These are phyloP conservation scores for Detonula confervacea DNA, from an alignment of 352 stramenopile species.

Conservation along the genomic window DNA sequence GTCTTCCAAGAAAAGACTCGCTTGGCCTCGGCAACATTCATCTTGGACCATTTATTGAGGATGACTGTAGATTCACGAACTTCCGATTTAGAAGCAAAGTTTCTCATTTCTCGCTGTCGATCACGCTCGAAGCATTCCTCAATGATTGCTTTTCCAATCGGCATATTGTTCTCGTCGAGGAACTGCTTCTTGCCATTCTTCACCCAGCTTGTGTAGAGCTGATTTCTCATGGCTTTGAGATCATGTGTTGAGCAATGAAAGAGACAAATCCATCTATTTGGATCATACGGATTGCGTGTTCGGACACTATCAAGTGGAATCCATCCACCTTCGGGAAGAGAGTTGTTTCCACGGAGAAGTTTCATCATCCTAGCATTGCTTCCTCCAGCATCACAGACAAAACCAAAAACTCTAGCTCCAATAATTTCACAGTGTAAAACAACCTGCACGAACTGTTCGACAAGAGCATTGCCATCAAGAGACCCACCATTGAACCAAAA, in stretches of 20 bases:
- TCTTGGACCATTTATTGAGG: constrained; percentile 15
- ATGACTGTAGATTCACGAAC: neutral
- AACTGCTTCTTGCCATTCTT: neutral
- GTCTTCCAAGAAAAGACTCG: constrained; percentile 6
- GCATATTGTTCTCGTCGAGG: neutral
- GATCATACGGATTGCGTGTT: neutral
- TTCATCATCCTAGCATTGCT: neutral
- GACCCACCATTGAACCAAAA: neutral
- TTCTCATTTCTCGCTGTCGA: neutral
- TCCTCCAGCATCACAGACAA: neutral
- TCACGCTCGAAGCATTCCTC: neutral
- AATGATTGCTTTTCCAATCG: constrained; percentile 5
- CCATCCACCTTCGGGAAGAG: neutral
- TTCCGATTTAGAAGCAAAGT: neutral
- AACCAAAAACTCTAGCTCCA: neutral
- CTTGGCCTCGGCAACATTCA: constrained; percentile 7
- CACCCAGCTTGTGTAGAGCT: neutral
- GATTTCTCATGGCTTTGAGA: constrained; percentile 17
- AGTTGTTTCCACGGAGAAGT: neutral
- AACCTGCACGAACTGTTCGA: neutral
- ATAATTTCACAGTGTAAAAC: neutral
- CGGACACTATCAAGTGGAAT: neutral
- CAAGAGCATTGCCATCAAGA: neutral
- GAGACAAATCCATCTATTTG: neutral
- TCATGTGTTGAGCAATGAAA: constrained; percentile 9